Evolutionary conservation across 306 rosid species (phyloP), one percentile per base, ranked within the genome.

Genomic region (Arachis hypogaea): DNA sequence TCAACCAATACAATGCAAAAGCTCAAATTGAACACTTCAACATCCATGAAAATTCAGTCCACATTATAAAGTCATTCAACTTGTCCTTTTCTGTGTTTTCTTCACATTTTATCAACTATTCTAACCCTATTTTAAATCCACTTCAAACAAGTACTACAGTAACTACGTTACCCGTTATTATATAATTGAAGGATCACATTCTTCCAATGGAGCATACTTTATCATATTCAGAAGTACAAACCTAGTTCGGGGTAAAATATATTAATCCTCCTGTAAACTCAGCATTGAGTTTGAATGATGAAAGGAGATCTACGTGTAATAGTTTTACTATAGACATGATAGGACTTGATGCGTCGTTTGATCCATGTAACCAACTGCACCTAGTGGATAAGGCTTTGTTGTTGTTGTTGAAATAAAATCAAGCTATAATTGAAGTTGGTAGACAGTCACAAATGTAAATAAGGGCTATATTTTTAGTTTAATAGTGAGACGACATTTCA

Each of bases 11-110:
- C 38, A 49, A 68, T 72, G 55, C 71, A 68, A n/a, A 9, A 63
- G 51, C 51, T 78, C 65, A 63, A 78, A 46, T 78, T 78, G 77
- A 72, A 78, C 64, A 66, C 74, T 65, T 66, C 74, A 78, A 46
- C 73, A 64, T 66, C 45, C 67, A 14, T 59, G 2, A 59, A 59
- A 51, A 60, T 38, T 11, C 28, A 44, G 73, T 44, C 66, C 71
- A 79, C 38, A 45, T 30, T 9, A 63, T 45, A 38, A 28, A 42
- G 47, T 59, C 43, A 33, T 79, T n/a, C 70, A 55, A 61, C 44
- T 67, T 60, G 75, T 52, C 56, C 61, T 16, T 63, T 70, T 54
- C 46, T 4, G 40, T 12, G 11, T 59, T 49, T 59, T 56, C 58
- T 59, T 56, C 58, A 59, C 59, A 33, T n/a, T 72, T 68, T 60